Base-by-base conservation (phyloP, 139 green algal genomes). In the Chlamydomonas sp. region DNA sequence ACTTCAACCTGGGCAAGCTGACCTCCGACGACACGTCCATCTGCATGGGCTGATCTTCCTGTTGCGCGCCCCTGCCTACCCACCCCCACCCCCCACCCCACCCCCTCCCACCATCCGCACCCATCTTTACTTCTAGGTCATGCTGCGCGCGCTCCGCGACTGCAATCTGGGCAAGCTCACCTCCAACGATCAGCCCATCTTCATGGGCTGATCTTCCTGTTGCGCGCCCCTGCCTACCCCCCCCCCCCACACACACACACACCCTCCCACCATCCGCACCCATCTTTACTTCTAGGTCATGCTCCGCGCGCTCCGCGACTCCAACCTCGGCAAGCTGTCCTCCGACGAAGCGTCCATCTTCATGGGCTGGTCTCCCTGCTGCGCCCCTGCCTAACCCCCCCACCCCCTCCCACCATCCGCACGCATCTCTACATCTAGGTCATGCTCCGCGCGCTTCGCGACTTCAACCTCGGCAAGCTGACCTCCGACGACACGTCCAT, bases 1-100 rank as follows among this genome's bases (percentile, higher is more conserved):
- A 97, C 83, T 97, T 96, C 87, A 96, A 96, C 84, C 76, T 95
- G 54, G 91, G 91, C 72, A 97, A 97, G 81, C 81, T 97, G 26
- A 92, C 88, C 0, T 76, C 82, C 0, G 91, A 96, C 65, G 91
- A 97, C 81, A 90, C 83, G 2, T 69, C 67, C 76, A 92, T 97
- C 77, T 97, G 96, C 67, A 79, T 90, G 76, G n/a, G n/a, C n/a
- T n/a, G n/a, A n/a, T n/a, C n/a, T n/a, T n/a, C n/a, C n/a, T n/a
- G n/a, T n/a, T n/a, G n/a, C n/a, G n/a, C n/a, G n/a, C n/a, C n/a
- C n/a, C n/a, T n/a, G n/a, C n/a, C n/a, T n/a, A n/a, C n/a, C n/a
- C n/a, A n/a, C n/a, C n/a, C n/a, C n/a, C n/a, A n/a, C n/a, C n/a
- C n/a, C n/a, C n/a, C n/a, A n/a, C n/a, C n/a, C n/a, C n/a, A n/a